Evolutionary conservation across 805 yeast genomes (phyloP), one percentile per base, ranked within the genome.

Genomic region (Hyphopichia homilentoma): DNA sequence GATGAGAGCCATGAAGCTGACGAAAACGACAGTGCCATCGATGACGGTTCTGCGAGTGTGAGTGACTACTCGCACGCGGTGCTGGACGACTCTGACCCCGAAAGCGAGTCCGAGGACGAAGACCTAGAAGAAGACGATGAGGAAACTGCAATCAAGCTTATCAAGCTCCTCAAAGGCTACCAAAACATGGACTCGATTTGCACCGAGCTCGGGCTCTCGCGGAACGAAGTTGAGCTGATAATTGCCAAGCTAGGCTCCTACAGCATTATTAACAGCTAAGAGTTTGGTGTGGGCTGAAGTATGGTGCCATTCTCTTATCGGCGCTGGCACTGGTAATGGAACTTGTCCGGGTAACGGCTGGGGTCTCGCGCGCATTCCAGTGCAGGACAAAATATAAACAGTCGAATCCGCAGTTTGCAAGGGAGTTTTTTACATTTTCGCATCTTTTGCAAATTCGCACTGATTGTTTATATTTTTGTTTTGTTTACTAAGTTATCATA

Each of bases 101-200:
- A 27, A 21, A 4, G 22, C 22, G 43, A 35, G 4, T 18, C 16
- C 15, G 41, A 42, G 15, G 36, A 30, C 13, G 42, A 41, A 18
- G 37, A 41, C 15, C 40, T 37, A 16, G 40, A 35, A 12, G 43
- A 43, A 14, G 47, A 45, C 17, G 45, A 44, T 29, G 43, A 50
- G 21, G 41, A 45, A 21, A 66, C 67, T 22, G 54, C 67, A 35
- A 36, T 52, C 4, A 52, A 53, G 8, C 45, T 78, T 28, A 39
- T 75, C 3, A 68, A 67, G 38, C 55, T 75, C 9, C 43, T 81
- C 18, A 68, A 68, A 36, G 71, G 74, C 14, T 68, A 68, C 16
- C 79, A 74, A 32, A 73, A 70, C 40, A 65, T 79, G 41, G 90
- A 82, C 46, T 65, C 74, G 4, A 79, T 86, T 2, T 81, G 90